Conservation (phyloP, 192 early-diverging fungal species). For the Backusella australiensis region DNA sequence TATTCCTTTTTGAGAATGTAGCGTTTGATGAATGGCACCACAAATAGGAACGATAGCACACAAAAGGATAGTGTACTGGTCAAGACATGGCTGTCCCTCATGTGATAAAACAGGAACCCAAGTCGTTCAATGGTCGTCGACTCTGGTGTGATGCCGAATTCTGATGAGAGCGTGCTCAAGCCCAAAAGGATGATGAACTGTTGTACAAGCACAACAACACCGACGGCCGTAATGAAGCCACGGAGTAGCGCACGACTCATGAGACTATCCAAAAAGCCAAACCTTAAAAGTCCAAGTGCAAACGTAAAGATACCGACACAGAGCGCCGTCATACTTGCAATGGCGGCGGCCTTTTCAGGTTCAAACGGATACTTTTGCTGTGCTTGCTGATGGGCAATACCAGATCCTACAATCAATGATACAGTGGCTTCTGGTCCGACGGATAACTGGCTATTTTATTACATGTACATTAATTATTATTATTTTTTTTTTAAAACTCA, state of each 20-base stretch:
- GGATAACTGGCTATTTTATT: constrained; percentile 65
- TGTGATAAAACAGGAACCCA: constrained; percentile 57
- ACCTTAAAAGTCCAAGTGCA: constrained; percentile 87
- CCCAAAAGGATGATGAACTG: constrained; percentile 77
- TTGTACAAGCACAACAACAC: constrained; percentile 86
- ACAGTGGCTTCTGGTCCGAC: constrained; percentile 91
- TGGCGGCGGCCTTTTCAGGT: constrained; percentile 40
- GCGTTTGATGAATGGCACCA: constrained; percentile 61
- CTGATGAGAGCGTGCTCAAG: constrained; percentile 30
- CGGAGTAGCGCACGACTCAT: constrained; percentile 86
- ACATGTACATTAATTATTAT: not conserved
- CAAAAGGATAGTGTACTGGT: constrained; percentile 69
- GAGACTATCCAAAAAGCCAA: constrained; percentile 94
- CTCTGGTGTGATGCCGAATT: constrained; percentile 46
- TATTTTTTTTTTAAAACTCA: not conserved
- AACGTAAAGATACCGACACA: constrained; percentile 87
- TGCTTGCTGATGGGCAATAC: constrained; percentile 52
- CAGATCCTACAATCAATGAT: constrained; percentile 72
- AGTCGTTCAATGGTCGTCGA: constrained; percentile 78
- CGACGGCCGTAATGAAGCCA: constrained; percentile 92
- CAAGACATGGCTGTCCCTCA: constrained; percentile 54
- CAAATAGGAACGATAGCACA: constrained; percentile 47
- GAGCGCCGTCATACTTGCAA: constrained; percentile 55
- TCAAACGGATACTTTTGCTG: constrained; percentile 24
- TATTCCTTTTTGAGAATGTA: not conserved